Evolutionary conservation across 2,329 filamentous ascomycete species (phyloP).

Genomic region (Pestalotiopsis sp.): DNA sequence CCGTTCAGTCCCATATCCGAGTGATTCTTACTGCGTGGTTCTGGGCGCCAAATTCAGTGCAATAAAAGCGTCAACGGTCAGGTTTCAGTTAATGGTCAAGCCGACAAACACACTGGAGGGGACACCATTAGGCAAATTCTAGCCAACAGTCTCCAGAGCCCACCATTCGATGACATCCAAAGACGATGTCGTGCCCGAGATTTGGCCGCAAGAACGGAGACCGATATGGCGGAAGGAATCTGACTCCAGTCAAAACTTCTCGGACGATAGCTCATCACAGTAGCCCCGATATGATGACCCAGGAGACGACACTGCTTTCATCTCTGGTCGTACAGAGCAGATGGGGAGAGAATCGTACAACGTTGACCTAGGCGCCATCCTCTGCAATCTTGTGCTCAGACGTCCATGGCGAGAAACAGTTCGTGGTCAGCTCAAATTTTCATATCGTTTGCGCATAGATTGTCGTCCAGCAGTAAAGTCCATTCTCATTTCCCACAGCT

Average conservation of each 20-base stretch:
- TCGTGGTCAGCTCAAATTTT: conserved; percentile 88
- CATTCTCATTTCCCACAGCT: conserved; percentile 18
- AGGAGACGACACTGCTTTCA: too few species aligned
- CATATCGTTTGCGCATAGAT: conserved; percentile 78
- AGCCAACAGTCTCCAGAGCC: conserved; percentile 79
- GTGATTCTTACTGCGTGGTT: conserved; percentile 26
- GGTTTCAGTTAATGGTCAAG: conserved; percentile 45
- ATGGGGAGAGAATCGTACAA: too few species aligned
- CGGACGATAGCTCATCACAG: too few species aligned
- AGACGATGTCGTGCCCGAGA: conserved; percentile 83
- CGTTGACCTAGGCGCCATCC: conserved; percentile 46
- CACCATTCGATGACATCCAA: conserved; percentile 80
- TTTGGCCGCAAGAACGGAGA: conserved; percentile 62
- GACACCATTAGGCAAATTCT: conserved; percentile 89
- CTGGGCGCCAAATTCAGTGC: too few species aligned
- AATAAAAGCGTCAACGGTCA: too few species aligned
- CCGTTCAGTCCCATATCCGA: conserved; percentile 78
- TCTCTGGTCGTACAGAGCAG: too few species aligned
- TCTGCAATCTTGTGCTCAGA: conserved; percentile 81
- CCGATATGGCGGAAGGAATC: too few species aligned
- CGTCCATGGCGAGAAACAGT: conserved; percentile 69
- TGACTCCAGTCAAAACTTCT: too few species aligned
- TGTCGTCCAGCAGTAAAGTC: conserved; percentile 40
- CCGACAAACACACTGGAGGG: conserved; percentile 81
- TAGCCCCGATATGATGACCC: too few species aligned